Conservation (phyloP, 2,329 filamentous ascomycete species). For the Fusarium sp. region DNA sequence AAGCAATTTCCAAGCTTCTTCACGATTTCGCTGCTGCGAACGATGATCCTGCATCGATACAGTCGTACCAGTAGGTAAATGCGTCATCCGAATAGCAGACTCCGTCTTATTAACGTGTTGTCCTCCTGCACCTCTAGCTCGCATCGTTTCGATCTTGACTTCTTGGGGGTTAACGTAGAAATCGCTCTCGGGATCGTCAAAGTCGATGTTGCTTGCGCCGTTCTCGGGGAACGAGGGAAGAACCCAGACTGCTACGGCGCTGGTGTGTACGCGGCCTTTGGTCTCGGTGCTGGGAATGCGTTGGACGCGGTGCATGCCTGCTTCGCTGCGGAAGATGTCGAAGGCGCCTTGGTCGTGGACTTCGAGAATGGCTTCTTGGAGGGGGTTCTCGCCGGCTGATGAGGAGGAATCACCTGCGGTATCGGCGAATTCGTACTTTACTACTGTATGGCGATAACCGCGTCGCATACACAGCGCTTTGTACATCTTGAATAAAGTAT, state of each 20-base stretch:
- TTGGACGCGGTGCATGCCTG: slow-evolving; percentile 95
- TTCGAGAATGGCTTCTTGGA: slow-evolving; percentile 90
- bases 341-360: slow-evolving; percentile 83
- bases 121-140: slow-evolving; percentile 89
- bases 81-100: slow-evolving; percentile 92
- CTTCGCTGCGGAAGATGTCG: slow-evolving; percentile 83
- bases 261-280: slow-evolving; percentile 93
- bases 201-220: slow-evolving; percentile 64
- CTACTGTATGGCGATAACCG: slow-evolving; percentile 72
- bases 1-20: slow-evolving; percentile 86
- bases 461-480: slow-evolving; percentile 77
- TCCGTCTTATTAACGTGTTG: slow-evolving; percentile 99
- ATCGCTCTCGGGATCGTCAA: slow-evolving; percentile 87
- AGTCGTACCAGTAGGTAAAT: slow-evolving; percentile 85
- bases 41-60: slow-evolving; percentile 94
- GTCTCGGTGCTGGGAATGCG: slow-evolving; percentile 91
- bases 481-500: slow-evolving; percentile 92
- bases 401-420: slow-evolving; percentile 66
- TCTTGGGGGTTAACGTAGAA: slow-evolving; percentile 91
- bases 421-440: slow-evolving; percentile 85
- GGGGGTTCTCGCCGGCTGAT: slow-evolving; percentile 71
- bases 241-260: slow-evolving; percentile 91
- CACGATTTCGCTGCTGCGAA: slow-evolving; percentile 89
- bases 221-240: slow-evolving; percentile 81
- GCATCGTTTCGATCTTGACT: slow-evolving; percentile 88